Evolutionary conservation across 768 basidiomycete species (phyloP).

Genomic region (Erythrobasidium yunnanense): DNA sequence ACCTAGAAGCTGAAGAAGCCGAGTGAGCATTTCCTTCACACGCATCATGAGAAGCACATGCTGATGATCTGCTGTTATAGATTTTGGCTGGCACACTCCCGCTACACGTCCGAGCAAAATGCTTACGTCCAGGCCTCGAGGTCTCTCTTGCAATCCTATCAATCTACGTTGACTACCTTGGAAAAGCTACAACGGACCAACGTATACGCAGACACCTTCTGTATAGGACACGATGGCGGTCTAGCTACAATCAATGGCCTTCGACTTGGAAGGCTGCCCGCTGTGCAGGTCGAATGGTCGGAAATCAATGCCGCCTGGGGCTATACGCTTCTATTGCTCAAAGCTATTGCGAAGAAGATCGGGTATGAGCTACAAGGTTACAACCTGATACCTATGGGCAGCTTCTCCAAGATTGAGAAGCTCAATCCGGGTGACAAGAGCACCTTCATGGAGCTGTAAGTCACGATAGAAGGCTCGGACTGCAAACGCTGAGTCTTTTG

Average conservation of each 20-base stretch:
- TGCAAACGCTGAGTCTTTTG: neutral
- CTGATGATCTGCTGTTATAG: conserved; percentile 42
- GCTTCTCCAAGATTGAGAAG: conserved; percentile 76
- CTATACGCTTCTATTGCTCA: conserved; percentile 77
- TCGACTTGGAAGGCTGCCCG: conserved; percentile 64
- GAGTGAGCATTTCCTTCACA: conserved; percentile 47
- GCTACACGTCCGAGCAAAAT: conserved; percentile 55
- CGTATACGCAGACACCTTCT: conserved; percentile 86
- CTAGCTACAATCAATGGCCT: conserved; percentile 98
- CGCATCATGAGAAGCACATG: conserved; percentile 15
- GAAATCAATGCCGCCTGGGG: conserved; percentile 99
- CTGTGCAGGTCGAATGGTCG: conserved; percentile 69
- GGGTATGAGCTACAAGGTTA: conserved; percentile 85
- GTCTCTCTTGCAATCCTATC: conserved; percentile 64
- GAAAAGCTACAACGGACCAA: conserved; percentile 74
- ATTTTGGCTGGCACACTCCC: conserved; percentile 72
- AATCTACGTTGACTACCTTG: conserved; percentile 49
- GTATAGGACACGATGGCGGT: conserved; percentile 84
- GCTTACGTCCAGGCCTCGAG: conserved; percentile 60
- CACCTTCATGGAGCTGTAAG: conserved; percentile 57
- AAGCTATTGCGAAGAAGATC: conserved; percentile 82
- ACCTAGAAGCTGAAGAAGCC: conserved; percentile 65
- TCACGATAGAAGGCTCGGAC: neutral
- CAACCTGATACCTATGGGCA: conserved; percentile 83
- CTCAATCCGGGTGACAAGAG: conserved; percentile 37